Percentiles rank a stretch among this genome's conserved stretches.
phyloP scores from a whole-genome alignment of 2,329 filamentous ascomycete genomes.

The Epichloe hybrida region DNA sequence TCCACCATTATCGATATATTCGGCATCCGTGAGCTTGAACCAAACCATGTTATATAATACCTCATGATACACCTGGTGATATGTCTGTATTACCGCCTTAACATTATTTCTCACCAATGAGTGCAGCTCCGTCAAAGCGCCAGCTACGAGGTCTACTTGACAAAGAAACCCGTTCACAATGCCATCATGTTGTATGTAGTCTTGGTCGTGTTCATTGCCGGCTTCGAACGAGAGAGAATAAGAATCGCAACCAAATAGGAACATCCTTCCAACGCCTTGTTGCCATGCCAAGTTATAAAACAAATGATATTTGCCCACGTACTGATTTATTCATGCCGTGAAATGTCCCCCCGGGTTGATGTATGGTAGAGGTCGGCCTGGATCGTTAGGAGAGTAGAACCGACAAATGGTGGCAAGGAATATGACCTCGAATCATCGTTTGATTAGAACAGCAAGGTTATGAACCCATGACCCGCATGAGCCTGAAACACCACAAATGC shows the following conservation, averaged over 20 bases:
- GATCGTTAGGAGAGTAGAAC: neutral
- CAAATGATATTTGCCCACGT: neutral
- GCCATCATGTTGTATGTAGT: neutral
- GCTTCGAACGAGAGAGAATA: neutral
- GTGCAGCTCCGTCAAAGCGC: neutral
- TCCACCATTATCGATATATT: neutral
- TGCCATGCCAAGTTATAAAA: neutral
- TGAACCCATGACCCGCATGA: conserved; percentile 72
- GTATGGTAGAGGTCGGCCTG: neutral
- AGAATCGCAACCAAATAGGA: neutral
- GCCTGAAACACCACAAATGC: conserved; percentile 75
- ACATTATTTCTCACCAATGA: neutral
- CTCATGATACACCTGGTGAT: neutral
- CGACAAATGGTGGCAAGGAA: neutral
- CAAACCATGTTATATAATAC: neutral
- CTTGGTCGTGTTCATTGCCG: neutral
- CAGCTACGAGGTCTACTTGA: neutral
- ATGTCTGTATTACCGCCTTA: neutral
- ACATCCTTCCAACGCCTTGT: neutral
- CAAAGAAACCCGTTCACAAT: neutral
- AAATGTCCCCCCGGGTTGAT: neutral
- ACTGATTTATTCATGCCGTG: neutral
- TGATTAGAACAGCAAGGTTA: conserved; percentile 65
- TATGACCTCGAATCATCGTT: conserved; percentile 13
- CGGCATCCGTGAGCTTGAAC: neutral